Base-by-base conservation (phyloP, 805 yeast species). In the Candida cerambycidarum region DNA sequence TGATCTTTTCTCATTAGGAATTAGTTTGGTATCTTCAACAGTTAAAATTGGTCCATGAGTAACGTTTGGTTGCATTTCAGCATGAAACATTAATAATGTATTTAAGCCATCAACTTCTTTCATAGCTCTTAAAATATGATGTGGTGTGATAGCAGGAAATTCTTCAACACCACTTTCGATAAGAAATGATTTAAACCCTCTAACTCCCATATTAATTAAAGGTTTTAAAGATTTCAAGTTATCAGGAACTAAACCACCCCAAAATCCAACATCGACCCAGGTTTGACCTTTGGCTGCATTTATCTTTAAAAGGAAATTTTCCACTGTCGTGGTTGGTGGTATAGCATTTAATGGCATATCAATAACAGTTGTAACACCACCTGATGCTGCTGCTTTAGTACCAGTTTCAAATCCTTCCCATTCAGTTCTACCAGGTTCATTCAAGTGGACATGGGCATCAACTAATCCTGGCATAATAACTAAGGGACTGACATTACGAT, bases 391-490 rank as follows among this genome's bases (percentile, higher is more conserved):
- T 2, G 96, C 86, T 58, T 83, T 83, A 0, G 98, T 90, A 0
- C 98, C 98, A 0, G 96, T 85, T n/a, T 82, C 96, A 60, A 92
- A 90, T 1, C 98, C 98, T 63, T 90, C 98, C 98, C 98, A 90
- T 48, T 89, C 96, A 1, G 97, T 90, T 53, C 97, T 71, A n/a
- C 98, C 98, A 0, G 98, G 97, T 57, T 92, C 98, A 61, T 92
- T 92, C 53, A 90, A 68, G 57, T 90, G 98, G 18, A 90, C 98
- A 61, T 90, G 98, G 4, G 96, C 78, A 57, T 90, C 98, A 3
- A 90, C 95, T 23, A 90, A 73, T 0, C 98, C 98, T 0, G 98
- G 97, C 70, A 92, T 69, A 10, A 90, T 74, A 24, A 77, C 78
- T 15, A 69, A 60, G 0, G 90, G 89, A 3, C 84, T 70, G 4